Evolutionary conservation across 177 flowering plant species (phyloP).

Genomic region (Tripterygium wilfordii): DNA sequence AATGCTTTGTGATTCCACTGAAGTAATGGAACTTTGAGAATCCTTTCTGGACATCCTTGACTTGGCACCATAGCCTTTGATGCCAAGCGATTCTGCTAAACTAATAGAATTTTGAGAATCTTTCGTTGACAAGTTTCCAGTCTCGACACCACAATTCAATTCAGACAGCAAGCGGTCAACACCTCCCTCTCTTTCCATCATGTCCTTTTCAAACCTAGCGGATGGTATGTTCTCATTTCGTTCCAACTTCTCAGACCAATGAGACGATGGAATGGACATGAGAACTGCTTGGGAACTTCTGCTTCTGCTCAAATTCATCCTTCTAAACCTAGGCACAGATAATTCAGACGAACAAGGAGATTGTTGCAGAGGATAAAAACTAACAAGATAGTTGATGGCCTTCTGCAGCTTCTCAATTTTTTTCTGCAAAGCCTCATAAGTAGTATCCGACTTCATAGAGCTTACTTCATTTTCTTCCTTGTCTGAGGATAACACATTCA

Average conservation of each 20-base stretch:
- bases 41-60: slow-evolving; percentile 23
- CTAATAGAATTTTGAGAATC: slow-evolving; percentile 28
- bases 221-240: slow-evolving; percentile 20
- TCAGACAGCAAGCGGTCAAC: slow-evolving; percentile 20
- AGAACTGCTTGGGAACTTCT: slow-evolving; percentile 48
- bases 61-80: slow-evolving; percentile 8
- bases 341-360: slow-evolving; percentile 30
- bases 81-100: slow-evolving; percentile 3
- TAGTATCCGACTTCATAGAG: slow-evolving; percentile 1
- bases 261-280: slow-evolving; percentile 13
- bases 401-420: slow-evolving; percentile 40
- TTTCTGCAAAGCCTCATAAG: slow-evolving; percentile 23
- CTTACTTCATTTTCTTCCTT: slow-evolving; percentile 17
- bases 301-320: slow-evolving; percentile 35
- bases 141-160: slow-evolving; percentile 17
- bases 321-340: slow-evolving; percentile 18
- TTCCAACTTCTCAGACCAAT: slow-evolving; percentile 20
- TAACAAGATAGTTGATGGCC: slow-evolving; percentile 27
- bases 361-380: slow-evolving; percentile 25
- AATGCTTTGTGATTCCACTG: slow-evolving; percentile 1
- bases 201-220: slow-evolving; percentile 23
- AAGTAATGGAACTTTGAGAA: slow-evolving; percentile 28
- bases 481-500: slow-evolving; percentile 7
- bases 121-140: slow-evolving; percentile 22
- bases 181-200: slow-evolving; percentile 24